Base-by-base conservation (phyloP, 2,329 filamentous ascomycete genomes). In the Neobulgaria alba region DNA sequence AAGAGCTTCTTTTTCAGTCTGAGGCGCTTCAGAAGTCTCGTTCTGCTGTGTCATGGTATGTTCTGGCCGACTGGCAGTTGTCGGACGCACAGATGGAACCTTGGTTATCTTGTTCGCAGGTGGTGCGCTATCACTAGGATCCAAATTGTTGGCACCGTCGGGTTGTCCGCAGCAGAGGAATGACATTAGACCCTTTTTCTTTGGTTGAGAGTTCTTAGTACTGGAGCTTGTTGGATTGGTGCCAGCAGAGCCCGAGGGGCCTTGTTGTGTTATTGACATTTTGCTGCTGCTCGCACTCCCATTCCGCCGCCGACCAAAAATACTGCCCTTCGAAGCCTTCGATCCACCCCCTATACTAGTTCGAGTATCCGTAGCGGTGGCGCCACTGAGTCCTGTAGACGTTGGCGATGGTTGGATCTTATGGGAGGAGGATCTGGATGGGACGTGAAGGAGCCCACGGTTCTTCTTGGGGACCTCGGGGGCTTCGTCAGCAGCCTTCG, bases 241-340 rank as follows among this genome's bases (percentile, higher is more conserved):
- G 41, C 60, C 58, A 29, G 60, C 60, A 42, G 59, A 48, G 41
- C 62, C 63, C 42, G 60, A 55, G 47, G 59, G 59, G 46, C 63
- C 52, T 48, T 52, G 51, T 41, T 56, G 67, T 71, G 53, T 67
- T 66, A 55, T 68, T 69, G 48, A 73, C 75, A 57, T 72, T 69
- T 63, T 77, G 47, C 57, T 78, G 64, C 78, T 85, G 52, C 75
- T 77, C 47, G 75, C 71, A 63, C 79, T 85, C 53, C 77, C 76
- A 64, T 82, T 82, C 56, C 77, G 70, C 55, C 74, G 72, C 50
- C 73, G 68, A 47, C 72, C 77, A 41, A 77, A 63, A 54, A 80
- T 76, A 63, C 79, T 84, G 51, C 70, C 67, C 63, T 72, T 78
- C 46, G 76, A 80, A 52, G 75, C 77, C 61, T 77, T 82, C 36